These are phyloP conservation scores for Lactarius hatsudake DNA, from an alignment of 768 basidiomycete genomes.

Conservation along the genomic window DNA sequence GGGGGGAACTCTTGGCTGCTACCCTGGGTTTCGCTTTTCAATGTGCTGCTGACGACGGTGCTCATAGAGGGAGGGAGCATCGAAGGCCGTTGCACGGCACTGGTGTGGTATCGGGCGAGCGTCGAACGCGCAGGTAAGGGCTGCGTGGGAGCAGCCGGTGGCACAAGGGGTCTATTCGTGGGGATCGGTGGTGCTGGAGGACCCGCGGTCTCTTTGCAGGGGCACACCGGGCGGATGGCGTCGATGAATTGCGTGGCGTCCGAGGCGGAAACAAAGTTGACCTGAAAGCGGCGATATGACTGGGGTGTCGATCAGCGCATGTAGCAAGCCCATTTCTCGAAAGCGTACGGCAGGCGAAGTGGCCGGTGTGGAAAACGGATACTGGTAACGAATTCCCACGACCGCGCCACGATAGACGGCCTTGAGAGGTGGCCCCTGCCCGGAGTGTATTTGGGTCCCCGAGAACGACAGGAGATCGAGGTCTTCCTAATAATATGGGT, in stretches of 20 bases:
- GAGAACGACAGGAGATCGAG: conserved; percentile 72
- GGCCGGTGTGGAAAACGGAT: conserved; percentile 40
- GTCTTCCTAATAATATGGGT: conserved; percentile 56
- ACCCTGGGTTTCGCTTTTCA: background rate
- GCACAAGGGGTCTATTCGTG: conserved; percentile 27
- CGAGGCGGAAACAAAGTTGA: conserved; percentile 54
- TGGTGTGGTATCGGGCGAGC: conserved; percentile 1
- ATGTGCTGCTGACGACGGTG: background rate
- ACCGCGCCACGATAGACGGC: conserved; percentile 73
- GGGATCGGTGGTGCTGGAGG: conserved; percentile 29
- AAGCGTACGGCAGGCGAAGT: conserved; percentile 17
- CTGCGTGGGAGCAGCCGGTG: conserved; percentile 14
- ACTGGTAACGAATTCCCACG: conserved; percentile 73
- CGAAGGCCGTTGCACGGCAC: conserved; percentile 2
- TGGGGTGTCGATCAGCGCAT: conserved; percentile 32
- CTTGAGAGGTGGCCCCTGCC: conserved; percentile 69
- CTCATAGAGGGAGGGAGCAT: conserved; percentile 1
- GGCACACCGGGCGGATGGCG: conserved; percentile 64
- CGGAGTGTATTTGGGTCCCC: conserved; percentile 31
- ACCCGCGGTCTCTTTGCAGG: conserved; percentile 61
- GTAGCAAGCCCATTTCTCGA: background rate
- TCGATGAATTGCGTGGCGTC: conserved; percentile 59
- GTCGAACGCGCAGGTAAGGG: background rate
- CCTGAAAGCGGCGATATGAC: conserved; percentile 74
- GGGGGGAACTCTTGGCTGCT: background rate